These are phyloP conservation scores for Astrothelium macrocarpum DNA, from an alignment of 495 filamentous ascomycete genomes.

Conservation along the genomic window DNA sequence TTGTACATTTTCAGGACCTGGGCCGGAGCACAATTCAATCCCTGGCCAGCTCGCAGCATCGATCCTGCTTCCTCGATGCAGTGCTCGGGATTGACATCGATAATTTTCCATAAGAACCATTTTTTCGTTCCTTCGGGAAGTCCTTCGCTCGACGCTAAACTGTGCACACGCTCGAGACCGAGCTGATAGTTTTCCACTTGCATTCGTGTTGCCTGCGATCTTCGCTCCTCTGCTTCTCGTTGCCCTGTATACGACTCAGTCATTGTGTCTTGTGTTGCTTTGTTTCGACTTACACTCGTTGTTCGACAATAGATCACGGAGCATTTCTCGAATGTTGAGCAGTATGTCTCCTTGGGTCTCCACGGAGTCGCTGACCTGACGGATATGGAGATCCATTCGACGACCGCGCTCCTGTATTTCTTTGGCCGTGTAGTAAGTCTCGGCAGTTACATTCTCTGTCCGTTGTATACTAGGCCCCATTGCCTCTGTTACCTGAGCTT, in stretches of 20 bases:
- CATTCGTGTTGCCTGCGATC: neutral
- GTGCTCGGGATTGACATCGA: neutral
- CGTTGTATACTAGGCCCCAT: neutral
- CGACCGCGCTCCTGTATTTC: neutral
- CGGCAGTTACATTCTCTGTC: neutral
- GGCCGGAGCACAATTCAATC: neutral
- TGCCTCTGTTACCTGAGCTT: neutral
- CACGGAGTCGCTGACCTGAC: neutral
- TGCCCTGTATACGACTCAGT: neutral
- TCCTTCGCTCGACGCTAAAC: neutral
- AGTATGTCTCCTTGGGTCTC: neutral
- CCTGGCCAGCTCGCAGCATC: neutral
- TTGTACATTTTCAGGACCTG: neutral
- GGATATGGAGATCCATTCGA: neutral
- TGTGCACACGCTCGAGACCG: neutral
- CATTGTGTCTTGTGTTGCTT: neutral
- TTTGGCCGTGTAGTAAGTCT: neutral
- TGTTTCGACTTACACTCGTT: neutral
- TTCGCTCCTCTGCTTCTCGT: neutral
- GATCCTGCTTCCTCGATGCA: neutral
- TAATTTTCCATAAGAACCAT: neutral
- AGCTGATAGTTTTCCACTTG: neutral
- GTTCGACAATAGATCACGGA: neutral
- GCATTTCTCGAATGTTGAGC: neutral
- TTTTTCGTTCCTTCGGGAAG: neutral